Base-by-base conservation (phyloP, 768 basidiomycete genomes). In the Ephemerocybe angulata region DNA sequence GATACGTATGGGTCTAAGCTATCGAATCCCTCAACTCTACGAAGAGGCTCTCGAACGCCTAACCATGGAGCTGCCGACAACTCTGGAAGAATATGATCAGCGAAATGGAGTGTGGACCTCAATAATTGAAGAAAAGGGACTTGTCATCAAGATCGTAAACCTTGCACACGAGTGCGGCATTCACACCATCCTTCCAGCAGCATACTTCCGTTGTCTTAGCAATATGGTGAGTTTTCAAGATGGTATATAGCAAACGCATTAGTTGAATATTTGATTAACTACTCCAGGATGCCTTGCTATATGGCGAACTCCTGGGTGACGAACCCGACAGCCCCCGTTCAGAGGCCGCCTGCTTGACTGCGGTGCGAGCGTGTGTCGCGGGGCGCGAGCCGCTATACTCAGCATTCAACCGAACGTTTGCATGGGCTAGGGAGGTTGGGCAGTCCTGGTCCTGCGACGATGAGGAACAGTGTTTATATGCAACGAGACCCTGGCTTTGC, bases 11-110 rank as follows among this genome's bases (percentile, higher is more conserved):
- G 48, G 48, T 19, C n/a, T 19, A 31, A 58, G 54, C 29, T 58
- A 58, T 22, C 53, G 54, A n/a, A 22, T 54, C 22, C 49, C 50
- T 12, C 42, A 49, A 4, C 53, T 58, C 27, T 50, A 49, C 11
- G 33, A 51, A n/a, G 57, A 58, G 25, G 54, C 43, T 13, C 21
- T 51, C 10, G 22, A 33, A 21, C 53, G 54, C 22, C 42, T 58
- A 15, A 54, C 52, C 3, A 27, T 35, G 17, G 53, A 53, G n/a
- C 54, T 53, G 35, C 52, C 57, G 13, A 49, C 31, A 10, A 51
- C 48, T 17, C 33, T 58, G 2, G 49, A 54, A n/a, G 57, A 54
- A 10, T 58, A 46, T 47, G 53, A 58, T 25, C 44, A 50, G 24
- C 15, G 27, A 41, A 6, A 19, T 17, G 21, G 38, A 19, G 15